A percentile compares a stretch with the other conserved stretches of the same genome.
phyloP scores from a whole-genome alignment of 2,329 filamentous ascomycete species.

The Aspergillus alliaceus region DNA sequence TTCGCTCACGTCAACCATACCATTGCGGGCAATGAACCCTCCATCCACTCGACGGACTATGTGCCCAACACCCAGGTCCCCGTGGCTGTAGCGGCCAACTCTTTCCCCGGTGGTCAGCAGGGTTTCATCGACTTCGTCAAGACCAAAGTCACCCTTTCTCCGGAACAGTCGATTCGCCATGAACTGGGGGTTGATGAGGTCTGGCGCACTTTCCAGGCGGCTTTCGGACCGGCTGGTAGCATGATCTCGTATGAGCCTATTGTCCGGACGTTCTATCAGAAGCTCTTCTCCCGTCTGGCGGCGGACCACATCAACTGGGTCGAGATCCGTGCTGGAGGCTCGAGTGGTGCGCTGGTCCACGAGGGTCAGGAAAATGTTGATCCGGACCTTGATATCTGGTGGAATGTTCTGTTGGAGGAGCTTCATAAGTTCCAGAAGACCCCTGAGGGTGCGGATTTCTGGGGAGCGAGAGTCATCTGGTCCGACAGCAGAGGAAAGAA shows the following conservation, averaged over 20 bases:
- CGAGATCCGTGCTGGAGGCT: constrained; percentile 75
- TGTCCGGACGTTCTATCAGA: constrained; percentile 70
- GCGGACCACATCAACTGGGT: constrained; percentile 81
- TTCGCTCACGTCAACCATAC: constrained; percentile 60
- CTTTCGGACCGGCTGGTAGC: constrained; percentile 69
- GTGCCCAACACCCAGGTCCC: constrained; percentile 57
- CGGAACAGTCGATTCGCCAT: constrained; percentile 71
- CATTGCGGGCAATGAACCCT: constrained; percentile 41
- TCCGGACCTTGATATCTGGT: constrained; percentile 68
- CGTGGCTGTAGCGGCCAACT: constrained; percentile 61
- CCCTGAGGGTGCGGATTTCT: constrained; percentile 70
- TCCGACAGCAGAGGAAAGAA: constrained; percentile 61
- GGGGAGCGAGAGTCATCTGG: constrained; percentile 81
- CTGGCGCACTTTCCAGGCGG: constrained; percentile 76
- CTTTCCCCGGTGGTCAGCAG: constrained; percentile 69
- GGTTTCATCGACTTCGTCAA: constrained; percentile 76
- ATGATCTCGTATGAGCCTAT: constrained; percentile 86
- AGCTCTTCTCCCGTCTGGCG: constrained; percentile 66
- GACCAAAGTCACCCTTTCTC: constrained; percentile 67
- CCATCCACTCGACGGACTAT: constrained; percentile 68
- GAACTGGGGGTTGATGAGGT: constrained; percentile 81
- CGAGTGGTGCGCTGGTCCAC: constrained; percentile 65
- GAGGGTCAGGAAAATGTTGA: constrained; percentile 63
- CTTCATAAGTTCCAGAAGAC: constrained; percentile 70
- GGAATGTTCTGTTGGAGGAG: constrained; percentile 68